Base-by-base conservation (phyloP, 2,329 filamentous ascomycete species). In the Leptosphaerulina australis region DNA sequence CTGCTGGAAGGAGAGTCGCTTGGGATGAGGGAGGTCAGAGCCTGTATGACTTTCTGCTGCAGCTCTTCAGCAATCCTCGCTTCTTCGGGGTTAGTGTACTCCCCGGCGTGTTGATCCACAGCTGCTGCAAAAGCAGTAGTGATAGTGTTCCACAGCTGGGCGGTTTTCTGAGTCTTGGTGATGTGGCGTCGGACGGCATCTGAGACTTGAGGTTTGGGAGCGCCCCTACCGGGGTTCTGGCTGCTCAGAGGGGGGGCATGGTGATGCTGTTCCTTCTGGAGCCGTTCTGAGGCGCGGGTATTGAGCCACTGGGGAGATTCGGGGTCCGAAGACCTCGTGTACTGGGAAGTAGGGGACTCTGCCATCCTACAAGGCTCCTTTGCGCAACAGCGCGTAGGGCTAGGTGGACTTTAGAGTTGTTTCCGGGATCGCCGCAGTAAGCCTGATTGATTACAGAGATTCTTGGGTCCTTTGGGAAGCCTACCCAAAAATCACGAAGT, bases 141-240 rank as follows among this genome's bases (percentile, higher is more conserved):
- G 28, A 51, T 51, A 8, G 41, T 35, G 29, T 41, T 45, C 40
- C 28, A 36, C 2, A 45, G 35, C 34, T 51, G 22, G 40, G 48
- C 21, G 12, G 30, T 45, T 25, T 51, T 17, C 20, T 44, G 26
- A 22, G 46, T 44, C 26, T 44, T 15, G 9, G 24, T 44, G 26
- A 50, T 50, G 24, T 50, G 31, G 38, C 26, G 24, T 44, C 39
- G 25, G 9, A 50, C 30, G 11, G 45, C 22, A 35, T 41, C 30
- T 36, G 30, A 36, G 30, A 37, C 37, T 18, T 22, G 5, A 7
- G 37, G 45, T 49, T 30, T 41, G 15, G 22, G 29, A 41, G 36
- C 37, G 22, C 37, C 5, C 5, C 28, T n/a, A 29, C 11, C 14
- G 28, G 5, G 28, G 28, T 37, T 37, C n/a, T 15, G n/a, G 34